These are phyloP conservation scores for Chytriomyces confervae DNA, from an alignment of 192 early-diverging fungal species.

Conservation along the genomic window DNA sequence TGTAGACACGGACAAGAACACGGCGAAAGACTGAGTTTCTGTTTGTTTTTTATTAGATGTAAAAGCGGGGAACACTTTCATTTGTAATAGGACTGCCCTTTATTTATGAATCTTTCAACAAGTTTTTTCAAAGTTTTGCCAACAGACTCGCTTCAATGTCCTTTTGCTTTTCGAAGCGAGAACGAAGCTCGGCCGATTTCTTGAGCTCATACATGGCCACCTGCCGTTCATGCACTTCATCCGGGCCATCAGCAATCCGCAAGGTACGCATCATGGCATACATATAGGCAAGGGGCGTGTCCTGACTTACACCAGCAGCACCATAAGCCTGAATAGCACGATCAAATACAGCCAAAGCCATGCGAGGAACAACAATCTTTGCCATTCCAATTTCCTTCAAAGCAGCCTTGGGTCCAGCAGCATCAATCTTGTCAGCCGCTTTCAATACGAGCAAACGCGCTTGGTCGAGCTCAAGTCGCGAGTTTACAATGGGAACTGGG, in stretches of 20 bases:
- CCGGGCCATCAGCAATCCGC: conserved; percentile 92
- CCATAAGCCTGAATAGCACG: conserved; percentile 93
- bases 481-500: conserved; percentile 83
- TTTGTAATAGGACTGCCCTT: background rate
- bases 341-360: conserved; percentile 80
- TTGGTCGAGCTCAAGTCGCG: conserved; percentile 90
- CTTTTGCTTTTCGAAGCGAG: conserved; percentile 36
- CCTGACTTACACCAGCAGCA: conserved; percentile 87
- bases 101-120: background rate
- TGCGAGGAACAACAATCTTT: conserved; percentile 87
- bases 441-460: conserved; percentile 90
- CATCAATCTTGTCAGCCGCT: conserved; percentile 92
- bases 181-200: conserved; percentile 24
- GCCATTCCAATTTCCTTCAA: conserved; percentile 97
- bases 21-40: background rate
- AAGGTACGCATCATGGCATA: conserved; percentile 82
- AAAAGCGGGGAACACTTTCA: background rate
- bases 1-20: background rate
- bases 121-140: conserved; percentile 30
- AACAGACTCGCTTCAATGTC: conserved; percentile 20
- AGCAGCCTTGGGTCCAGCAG: conserved; percentile 83
- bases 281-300: conserved; percentile 83
- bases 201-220: conserved; percentile 66
- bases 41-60: background rate
- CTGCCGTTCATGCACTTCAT: conserved; percentile 89